phyloP scores from a whole-genome alignment of 2,329 filamentous ascomycete species.

The Eurotiales sp. region DNA sequence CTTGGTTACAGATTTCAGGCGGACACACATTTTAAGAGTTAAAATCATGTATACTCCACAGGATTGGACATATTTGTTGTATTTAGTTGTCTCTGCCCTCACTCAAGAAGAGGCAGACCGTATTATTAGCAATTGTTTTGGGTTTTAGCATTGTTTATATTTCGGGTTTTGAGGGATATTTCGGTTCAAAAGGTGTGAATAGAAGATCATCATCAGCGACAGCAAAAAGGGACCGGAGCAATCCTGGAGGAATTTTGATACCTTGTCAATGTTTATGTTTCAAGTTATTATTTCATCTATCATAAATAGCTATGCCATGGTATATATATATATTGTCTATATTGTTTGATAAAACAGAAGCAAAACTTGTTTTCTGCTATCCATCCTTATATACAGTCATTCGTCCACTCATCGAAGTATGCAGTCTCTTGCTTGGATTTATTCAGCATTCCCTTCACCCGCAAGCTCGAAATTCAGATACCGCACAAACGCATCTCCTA shows the following conservation, averaged over 20 bases:
- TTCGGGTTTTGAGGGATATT: background rate
- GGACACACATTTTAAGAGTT: background rate
- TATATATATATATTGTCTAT: background rate
- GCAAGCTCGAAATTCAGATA: conserved; percentile 45
- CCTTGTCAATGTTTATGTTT: background rate
- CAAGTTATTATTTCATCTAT: background rate
- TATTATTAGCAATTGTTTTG: background rate
- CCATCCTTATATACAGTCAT: too few relatives aligned
- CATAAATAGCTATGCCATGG: background rate
- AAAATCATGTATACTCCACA: conserved; percentile 10
- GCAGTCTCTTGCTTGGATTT: too few relatives aligned
- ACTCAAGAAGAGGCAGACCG: background rate
- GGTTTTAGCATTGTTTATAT: conserved; percentile 1
- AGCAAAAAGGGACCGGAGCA: conserved; percentile 9
- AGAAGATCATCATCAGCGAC: background rate
- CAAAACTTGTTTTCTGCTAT: too few relatives aligned
- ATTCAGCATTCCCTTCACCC: conserved; percentile 22
- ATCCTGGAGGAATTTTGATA: conserved; percentile 14
- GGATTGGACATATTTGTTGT: background rate
- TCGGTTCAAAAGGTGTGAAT: conserved; percentile 1
- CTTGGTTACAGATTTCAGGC: background rate
- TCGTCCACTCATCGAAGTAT: too few relatives aligned
- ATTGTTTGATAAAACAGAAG: background rate
- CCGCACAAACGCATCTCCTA: conserved; percentile 43
- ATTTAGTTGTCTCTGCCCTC: conserved; percentile 4